Evolutionary conservation across 305 asterid genomes (phyloP).

Genomic region (Withania somnifera): DNA sequence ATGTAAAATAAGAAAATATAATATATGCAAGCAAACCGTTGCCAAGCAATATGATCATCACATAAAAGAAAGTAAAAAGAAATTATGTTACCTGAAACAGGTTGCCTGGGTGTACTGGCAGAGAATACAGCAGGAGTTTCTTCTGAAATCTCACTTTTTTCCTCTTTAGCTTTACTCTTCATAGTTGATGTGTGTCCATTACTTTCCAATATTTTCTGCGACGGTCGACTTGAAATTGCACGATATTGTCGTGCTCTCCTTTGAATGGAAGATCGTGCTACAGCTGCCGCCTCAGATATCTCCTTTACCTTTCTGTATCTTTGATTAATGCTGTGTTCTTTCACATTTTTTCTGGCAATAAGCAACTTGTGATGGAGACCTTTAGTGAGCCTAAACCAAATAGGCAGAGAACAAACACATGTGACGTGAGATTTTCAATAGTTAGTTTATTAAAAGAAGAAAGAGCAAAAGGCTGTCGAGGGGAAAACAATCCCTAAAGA

Average conservation of each 20-base stretch:
- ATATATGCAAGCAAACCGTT: background rate
- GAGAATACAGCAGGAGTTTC: slow-evolving; percentile 19
- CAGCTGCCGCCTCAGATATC: slow-evolving; percentile 51
- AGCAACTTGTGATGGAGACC: slow-evolving; percentile 50
- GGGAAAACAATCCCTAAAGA: background rate
- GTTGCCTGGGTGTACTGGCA: slow-evolving; percentile 14
- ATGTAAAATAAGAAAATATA: background rate
- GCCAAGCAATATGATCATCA: background rate
- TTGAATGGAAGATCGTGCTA: slow-evolving; percentile 81
- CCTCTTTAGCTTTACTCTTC: slow-evolving; percentile 4
- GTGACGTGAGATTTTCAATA: background rate
- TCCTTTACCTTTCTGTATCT: slow-evolving; percentile 54
- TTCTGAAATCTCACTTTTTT: slow-evolving; percentile 21
- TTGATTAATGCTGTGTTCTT: slow-evolving; percentile 40
- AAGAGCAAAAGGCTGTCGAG: background rate
- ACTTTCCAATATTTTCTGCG: slow-evolving; percentile 15
- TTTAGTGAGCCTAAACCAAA: slow-evolving; percentile 54
- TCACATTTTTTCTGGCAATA: slow-evolving; percentile 37
- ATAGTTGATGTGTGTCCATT: background rate
- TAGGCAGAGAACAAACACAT: background rate
- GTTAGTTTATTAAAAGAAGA: background rate
- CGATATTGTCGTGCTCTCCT: slow-evolving; percentile 56
- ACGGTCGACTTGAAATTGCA: slow-evolving; percentile 25
- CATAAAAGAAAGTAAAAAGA: background rate
- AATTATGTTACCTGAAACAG: slow-evolving; percentile 37